phyloP scores from a whole-genome alignment of 345 rosid species.

The Lagerstroemia speciosa region DNA sequence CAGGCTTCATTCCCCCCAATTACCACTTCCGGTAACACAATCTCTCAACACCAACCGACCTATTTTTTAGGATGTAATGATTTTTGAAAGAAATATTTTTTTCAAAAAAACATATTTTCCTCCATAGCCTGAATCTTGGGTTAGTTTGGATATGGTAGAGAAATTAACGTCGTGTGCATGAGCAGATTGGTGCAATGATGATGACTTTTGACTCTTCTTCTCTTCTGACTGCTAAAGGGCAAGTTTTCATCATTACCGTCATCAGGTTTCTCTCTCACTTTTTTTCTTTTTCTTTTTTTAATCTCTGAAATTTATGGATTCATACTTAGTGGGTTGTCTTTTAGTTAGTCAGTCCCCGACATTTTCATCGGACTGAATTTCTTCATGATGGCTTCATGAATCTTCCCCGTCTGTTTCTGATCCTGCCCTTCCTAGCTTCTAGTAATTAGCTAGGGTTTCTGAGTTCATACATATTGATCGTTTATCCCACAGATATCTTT shows the following conservation, averaged over 20 bases:
- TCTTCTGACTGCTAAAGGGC: conserved; percentile 22
- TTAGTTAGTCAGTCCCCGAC: conserved; percentile 23
- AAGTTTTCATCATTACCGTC: conserved; percentile 11
- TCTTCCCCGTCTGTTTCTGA: conserved; percentile 37
- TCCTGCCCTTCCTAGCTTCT: conserved; percentile 10
- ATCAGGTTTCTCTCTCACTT: conserved; percentile 9
- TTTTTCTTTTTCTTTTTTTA: background rate
- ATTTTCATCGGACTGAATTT: conserved; percentile 28
- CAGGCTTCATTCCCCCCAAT: conserved; percentile 99
- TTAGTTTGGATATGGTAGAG: background rate
- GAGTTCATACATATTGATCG: background rate
- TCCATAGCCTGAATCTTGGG: background rate
- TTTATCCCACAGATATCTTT: background rate
- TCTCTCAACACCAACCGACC: background rate
- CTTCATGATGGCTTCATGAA: conserved; percentile 34
- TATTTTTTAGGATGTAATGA: background rate
- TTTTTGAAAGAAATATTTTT: background rate
- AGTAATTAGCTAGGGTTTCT: conserved; percentile 19
- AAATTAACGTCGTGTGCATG: conserved; percentile 15
- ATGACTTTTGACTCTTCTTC: conserved; percentile 35
- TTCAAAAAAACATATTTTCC: background rate
- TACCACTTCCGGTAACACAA: conserved; percentile 6
- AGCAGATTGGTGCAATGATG: conserved; percentile 68
- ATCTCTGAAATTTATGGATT: conserved; percentile 27
- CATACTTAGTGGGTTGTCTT: conserved; percentile 15